These are phyloP conservation scores for Huntiella savannae DNA, from an alignment of 2,329 filamentous ascomycete species.

Conservation along the genomic window DNA sequence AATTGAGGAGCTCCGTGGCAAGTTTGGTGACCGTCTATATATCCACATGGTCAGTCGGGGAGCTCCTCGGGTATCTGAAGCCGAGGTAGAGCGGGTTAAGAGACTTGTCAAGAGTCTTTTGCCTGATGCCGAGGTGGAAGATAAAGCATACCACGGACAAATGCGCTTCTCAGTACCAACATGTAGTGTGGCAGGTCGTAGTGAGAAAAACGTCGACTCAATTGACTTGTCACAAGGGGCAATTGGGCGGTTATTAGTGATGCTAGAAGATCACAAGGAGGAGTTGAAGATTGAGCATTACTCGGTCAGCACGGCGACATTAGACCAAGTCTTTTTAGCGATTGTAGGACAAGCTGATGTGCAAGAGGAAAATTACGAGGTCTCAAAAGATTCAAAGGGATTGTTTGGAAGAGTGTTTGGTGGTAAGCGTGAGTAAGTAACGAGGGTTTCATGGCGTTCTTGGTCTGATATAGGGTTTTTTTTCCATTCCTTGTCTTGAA, in stretches of 20 bases:
- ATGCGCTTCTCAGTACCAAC: slow-evolving; percentile 63
- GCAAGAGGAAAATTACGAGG: slow-evolving; percentile 47
- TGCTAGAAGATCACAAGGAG: slow-evolving; percentile 53
- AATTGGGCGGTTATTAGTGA: slow-evolving; percentile 49
- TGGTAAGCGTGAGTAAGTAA: background rate
- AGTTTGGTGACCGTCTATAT: slow-evolving; percentile 61
- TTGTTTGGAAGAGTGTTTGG: slow-evolving; percentile 1
- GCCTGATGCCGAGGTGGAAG: slow-evolving; percentile 46
- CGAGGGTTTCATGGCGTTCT: slow-evolving; percentile 1
- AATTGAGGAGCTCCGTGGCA: slow-evolving; percentile 48
- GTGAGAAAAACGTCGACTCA: background rate
- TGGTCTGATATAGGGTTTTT: background rate
- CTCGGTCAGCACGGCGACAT: slow-evolving; percentile 65
- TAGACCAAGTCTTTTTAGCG: slow-evolving; percentile 77
- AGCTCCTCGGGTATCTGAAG: slow-evolving; percentile 52
- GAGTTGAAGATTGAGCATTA: slow-evolving; percentile 64
- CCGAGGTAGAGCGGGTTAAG: slow-evolving; percentile 48
- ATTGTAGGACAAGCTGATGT: slow-evolving; percentile 70
- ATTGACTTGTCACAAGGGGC: slow-evolving; percentile 23
- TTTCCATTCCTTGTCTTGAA: background rate
- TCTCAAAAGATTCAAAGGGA: slow-evolving; percentile 15
- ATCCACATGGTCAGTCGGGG: slow-evolving; percentile 61
- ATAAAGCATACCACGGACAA: slow-evolving; percentile 67
- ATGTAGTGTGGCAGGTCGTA: slow-evolving; percentile 16
- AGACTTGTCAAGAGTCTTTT: slow-evolving; percentile 45